phyloP scores from a whole-genome alignment of 1,284 basidiomycete genomes.

The Trichosporon asahii region DNA sequence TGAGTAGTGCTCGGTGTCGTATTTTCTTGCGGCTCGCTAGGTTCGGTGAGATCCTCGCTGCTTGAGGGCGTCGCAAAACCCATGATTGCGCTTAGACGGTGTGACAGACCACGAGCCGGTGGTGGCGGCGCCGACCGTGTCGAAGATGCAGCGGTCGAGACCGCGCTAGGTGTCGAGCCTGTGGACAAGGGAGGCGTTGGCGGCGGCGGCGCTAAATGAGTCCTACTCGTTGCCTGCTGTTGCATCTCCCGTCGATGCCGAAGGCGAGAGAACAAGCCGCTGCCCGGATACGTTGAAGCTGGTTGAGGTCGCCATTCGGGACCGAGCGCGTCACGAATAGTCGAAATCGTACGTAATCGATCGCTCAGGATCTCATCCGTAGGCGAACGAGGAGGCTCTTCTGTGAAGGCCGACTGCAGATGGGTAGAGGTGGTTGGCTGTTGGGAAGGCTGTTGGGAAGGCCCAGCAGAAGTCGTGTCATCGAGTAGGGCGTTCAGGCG shows the following conservation, averaged over 20 bases:
- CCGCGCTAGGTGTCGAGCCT: background rate
- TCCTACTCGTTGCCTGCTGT: background rate
- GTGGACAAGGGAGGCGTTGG: slow-evolving; percentile 11
- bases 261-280: slow-evolving; percentile 3
- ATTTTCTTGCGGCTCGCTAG: background rate
- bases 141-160: slow-evolving; percentile 1
- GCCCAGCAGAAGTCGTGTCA: background rate
- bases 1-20: background rate
- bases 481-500: background rate
- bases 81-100: slow-evolving; percentile 28
- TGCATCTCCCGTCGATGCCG: slow-evolving; percentile 1
- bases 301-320: slow-evolving; percentile 6
- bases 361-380: slow-evolving; percentile 37
- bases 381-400: slow-evolving; percentile 14
- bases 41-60: slow-evolving; percentile 9
- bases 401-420: background rate
- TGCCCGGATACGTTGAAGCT: background rate
- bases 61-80: slow-evolving; percentile 19
- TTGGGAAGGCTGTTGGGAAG: background rate
- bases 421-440: background rate
- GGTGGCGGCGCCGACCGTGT: background rate
- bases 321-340: slow-evolving; percentile 33
- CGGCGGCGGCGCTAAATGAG: slow-evolving; percentile 3
- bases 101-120: slow-evolving; percentile 9
- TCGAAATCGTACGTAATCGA: slow-evolving; percentile 32